phyloP scores from a whole-genome alignment of 768 basidiomycete genomes.

The Leccinum rimulosum region DNA sequence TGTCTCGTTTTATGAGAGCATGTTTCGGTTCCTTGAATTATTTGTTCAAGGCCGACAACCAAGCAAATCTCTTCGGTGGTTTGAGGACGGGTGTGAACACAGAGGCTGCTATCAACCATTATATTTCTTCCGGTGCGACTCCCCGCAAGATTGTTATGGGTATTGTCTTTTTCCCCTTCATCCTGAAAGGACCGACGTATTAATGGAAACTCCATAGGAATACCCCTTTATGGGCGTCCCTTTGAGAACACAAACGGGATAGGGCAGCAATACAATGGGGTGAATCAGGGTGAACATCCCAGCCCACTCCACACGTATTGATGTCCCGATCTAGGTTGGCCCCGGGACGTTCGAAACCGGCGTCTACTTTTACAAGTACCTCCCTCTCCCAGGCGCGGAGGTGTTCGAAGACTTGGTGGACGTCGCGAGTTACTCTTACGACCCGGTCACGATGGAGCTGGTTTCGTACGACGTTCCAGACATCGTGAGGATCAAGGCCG shows the following conservation, averaged over 20 bases:
- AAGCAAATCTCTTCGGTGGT: conserved; percentile 71
- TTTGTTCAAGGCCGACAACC: conserved; percentile 41
- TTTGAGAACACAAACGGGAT: conserved; percentile 71
- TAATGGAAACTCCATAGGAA: conserved; percentile 37
- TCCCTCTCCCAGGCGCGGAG: conserved; percentile 62
- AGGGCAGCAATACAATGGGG: conserved; percentile 65
- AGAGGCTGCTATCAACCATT: conserved; percentile 63
- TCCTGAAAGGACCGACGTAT: neutral
- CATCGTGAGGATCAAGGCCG: conserved; percentile 62
- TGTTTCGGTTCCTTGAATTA: neutral
- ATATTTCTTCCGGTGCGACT: conserved; percentile 58
- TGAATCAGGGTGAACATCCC: conserved; percentile 28
- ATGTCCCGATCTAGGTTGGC: conserved; percentile 49
- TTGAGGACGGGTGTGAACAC: conserved; percentile 62
- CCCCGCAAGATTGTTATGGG: conserved; percentile 67
- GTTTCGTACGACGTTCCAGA: conserved; percentile 77
- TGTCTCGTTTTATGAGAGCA: conserved; percentile 30
- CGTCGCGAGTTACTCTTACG: conserved; percentile 78
- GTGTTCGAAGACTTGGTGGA: conserved; percentile 67
- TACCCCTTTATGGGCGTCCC: conserved; percentile 78
- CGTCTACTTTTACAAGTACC: conserved; percentile 66
- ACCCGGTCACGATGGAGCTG: conserved; percentile 60
- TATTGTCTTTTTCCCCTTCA: conserved; percentile 17
- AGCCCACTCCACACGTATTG: neutral
- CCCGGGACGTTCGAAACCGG: conserved; percentile 46